Conservation (phyloP, 495 filamentous ascomycete species). For the Glarea lozoyensis region DNA sequence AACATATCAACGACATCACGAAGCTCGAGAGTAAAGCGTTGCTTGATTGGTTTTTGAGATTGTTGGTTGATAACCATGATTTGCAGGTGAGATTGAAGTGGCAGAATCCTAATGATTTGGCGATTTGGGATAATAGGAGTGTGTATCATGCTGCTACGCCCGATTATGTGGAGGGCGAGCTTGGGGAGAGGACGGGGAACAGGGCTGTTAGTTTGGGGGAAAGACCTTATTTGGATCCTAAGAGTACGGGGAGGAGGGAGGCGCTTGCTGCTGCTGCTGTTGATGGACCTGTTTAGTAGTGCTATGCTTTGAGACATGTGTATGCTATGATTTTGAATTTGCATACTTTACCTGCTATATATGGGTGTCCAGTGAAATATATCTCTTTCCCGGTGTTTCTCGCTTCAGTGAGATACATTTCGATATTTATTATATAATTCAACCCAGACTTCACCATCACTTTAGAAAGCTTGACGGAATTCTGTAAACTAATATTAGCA, state of each 20-base stretch:
- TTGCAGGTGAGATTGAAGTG: conserved; percentile 63
- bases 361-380: too few species aligned
- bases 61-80: conserved; percentile 72
- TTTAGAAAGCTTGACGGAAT: too few species aligned
- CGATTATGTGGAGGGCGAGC: conserved; percentile 35
- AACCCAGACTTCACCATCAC: too few species aligned
- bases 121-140: conserved; percentile 75
- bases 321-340: too few species aligned
- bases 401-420: too few species aligned
- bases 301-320: too few species aligned
- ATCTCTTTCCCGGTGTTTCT: too few species aligned
- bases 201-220: conserved; percentile 60
- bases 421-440: too few species aligned
- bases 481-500: too few species aligned
- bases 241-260: conserved; percentile 50
- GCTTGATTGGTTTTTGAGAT: conserved; percentile 48
- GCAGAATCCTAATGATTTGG: conserved; percentile 53
- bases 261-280: conserved; percentile 33
- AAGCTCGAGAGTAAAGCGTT: conserved; percentile 51
- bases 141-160: conserved; percentile 63
- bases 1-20: conserved; percentile 56
- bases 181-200: conserved; percentile 52
- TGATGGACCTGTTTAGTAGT: too few species aligned
- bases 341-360: too few species aligned
- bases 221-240: conserved; percentile 57